phyloP scores from a whole-genome alignment of 352 stramenopile species.

The Achlya hypogyna region DNA sequence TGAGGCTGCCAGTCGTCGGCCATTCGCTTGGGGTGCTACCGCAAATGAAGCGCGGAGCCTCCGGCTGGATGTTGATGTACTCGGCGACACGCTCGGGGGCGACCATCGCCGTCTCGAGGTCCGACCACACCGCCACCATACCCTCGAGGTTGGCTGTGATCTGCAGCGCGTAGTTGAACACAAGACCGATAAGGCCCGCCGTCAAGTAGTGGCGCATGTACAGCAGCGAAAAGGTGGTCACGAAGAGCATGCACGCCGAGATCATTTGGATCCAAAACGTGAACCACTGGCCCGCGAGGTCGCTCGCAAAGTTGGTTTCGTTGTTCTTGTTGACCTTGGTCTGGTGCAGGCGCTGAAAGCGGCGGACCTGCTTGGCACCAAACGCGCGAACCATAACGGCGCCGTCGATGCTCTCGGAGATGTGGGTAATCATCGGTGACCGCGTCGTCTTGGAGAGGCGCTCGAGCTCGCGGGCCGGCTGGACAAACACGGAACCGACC shows the following conservation, averaged over 20 bases:
- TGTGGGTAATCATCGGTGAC: conserved; percentile 38
- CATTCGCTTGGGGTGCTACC: conserved; percentile 50
- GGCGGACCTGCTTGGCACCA: conserved; percentile 39
- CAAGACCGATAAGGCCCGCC: conserved; percentile 70
- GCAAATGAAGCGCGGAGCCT: conserved; percentile 28
- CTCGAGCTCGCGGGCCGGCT: conserved; percentile 42
- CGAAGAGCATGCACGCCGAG: conserved; percentile 26
- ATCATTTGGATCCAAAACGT: conserved; percentile 39
- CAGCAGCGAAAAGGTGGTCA: conserved; percentile 35
- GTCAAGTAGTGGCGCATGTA: conserved; percentile 37
- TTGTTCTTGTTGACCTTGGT: conserved; percentile 26
- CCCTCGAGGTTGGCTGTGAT: conserved; percentile 81
- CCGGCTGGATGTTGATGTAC: conserved; percentile 30
- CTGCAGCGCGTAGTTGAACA: conserved; percentile 79
- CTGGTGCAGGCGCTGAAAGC: conserved; percentile 29
- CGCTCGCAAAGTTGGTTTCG: conserved; percentile 9
- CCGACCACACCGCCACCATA: conserved; percentile 53
- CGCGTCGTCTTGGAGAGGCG: conserved; percentile 38
- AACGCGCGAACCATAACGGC: conserved; percentile 41
- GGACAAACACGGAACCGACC: conserved; percentile 35
- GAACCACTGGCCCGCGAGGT: conserved; percentile 3
- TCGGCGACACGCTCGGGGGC: conserved; percentile 36
- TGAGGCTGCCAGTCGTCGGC: conserved; percentile 70
- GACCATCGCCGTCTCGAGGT: conserved; percentile 50
- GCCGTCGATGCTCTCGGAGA: conserved; percentile 48